Base-by-base conservation (phyloP, 2,329 filamentous ascomycete species). In the Sporothrix curviconia region DNA sequence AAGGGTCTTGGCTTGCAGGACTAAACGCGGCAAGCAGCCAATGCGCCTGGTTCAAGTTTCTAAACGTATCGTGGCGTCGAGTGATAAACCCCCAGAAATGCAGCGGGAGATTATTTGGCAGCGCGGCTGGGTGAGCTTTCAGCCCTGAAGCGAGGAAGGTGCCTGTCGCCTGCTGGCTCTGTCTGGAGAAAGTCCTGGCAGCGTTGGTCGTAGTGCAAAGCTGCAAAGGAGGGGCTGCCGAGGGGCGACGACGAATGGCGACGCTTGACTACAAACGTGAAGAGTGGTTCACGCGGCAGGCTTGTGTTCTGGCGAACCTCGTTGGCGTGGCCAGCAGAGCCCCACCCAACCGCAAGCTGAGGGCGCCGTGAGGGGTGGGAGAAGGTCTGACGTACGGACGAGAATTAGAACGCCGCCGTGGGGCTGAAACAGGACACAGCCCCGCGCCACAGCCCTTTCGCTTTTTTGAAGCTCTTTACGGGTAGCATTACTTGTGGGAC, bases 361-460 rank as follows among this genome's bases (percentile, higher is more conserved):
- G 17, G 39, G n/a, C 49, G 49, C 51, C 32, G 49, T 22, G 22
- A 32, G 39, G 49, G 43, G 43, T 12, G 17, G 15, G 24, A 32
- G 24, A 37, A 39, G 30, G 34, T 24, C 19, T 46, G 25, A 36
- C 17, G 32, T 36, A 15, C n/a, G 32, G 19, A 52, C 25, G 34
- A 52, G n/a, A 36, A 39, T 39, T 51, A 51, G 47, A 32, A 52
- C n/a, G 14, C 9, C 22, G 49, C 51, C 40, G 32, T 56, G 54
- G 54, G 54, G 54, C 54, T 56, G 54, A 56, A 56, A 17, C n/a
- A n/a, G n/a, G n/a, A 34, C 54, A 56, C 54, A 56, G 54, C 54
- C 53, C 51, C 51, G 19, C 51, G 51, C 25, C 24, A 22, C 22
- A 28, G 39, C 32, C 25, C 22, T 50, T 40, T 28, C 47, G 5